phyloP scores from a whole-genome alignment of 1,139 yeast genomes.

The Kodamaea suecica region DNA sequence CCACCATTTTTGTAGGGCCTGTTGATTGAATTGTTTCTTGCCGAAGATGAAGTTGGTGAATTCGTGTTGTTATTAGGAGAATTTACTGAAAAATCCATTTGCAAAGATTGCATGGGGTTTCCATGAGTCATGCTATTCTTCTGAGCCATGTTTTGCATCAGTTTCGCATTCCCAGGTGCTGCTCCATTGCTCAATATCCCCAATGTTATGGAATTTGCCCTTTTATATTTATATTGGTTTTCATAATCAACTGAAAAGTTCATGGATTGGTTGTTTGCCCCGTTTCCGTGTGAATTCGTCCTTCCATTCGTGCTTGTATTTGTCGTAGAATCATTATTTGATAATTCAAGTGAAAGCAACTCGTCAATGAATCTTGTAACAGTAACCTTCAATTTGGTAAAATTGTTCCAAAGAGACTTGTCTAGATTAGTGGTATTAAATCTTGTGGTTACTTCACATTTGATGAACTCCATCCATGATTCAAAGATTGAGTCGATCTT shows the following conservation, averaged over 20 bases:
- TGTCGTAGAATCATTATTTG: constrained; percentile 5
- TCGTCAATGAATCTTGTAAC: constrained; percentile 19
- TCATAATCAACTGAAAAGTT: constrained; percentile 11
- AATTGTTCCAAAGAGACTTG: constrained; percentile 12
- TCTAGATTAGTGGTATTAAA: constrained; percentile 7
- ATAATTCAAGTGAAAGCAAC: constrained; percentile 14
- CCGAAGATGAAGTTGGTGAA: constrained; percentile 2
- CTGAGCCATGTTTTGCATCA: constrained; percentile 1
- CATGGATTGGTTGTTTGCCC: constrained; percentile 4
- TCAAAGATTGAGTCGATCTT: constrained; percentile 27
- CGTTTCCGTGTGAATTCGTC: neutral
- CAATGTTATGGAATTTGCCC: constrained; percentile 15
- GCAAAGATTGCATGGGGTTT: neutral
- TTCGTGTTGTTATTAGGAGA: neutral
- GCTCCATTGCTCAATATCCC: constrained; percentile 7
- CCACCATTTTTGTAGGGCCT: constrained; percentile 3
- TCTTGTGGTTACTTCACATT: constrained; percentile 10
- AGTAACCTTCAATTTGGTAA: constrained; percentile 16
- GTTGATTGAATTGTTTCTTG: constrained; percentile 9
- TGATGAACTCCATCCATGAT: constrained; percentile 24
- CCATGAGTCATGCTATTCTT: neutral
- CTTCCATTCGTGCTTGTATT: neutral
- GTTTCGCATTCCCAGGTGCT: constrained; percentile 5
- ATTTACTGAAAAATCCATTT: neutral
- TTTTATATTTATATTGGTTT: constrained; percentile 5